Conservation (phyloP, 139 green algal species). For the Deuterostichococcus epilithicus region DNA sequence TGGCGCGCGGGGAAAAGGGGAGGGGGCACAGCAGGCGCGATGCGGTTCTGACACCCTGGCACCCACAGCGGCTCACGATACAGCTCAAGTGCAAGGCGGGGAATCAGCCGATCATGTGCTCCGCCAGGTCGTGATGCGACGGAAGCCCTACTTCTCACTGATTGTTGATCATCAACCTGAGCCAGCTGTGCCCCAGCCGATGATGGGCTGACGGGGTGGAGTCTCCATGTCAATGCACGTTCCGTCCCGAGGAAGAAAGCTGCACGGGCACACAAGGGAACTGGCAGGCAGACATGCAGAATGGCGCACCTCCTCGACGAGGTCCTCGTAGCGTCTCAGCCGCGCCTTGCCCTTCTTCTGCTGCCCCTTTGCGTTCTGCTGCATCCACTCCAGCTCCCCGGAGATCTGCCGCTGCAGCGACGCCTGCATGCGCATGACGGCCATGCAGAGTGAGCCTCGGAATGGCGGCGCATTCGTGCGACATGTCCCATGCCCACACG, state of each 20-base stretch:
- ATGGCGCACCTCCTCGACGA: conserved; percentile 39
- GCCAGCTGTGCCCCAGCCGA: conserved; percentile 30
- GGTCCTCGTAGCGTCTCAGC: conserved; percentile 67
- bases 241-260: too few species aligned
- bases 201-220: conserved; percentile 23
- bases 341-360: conserved; percentile 80
- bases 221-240: conserved; percentile 1
- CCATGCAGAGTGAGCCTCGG: not conserved
- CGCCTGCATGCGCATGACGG: conserved; percentile 36
- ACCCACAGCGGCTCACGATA: too few species aligned
- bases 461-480: not conserved
- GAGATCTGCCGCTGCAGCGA: conserved; percentile 44
- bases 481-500: not conserved
- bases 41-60: too few species aligned
- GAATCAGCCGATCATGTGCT: too few species aligned
- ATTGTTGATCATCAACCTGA: too few species aligned
- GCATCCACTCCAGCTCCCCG: conserved; percentile 66
- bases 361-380: conserved; percentile 68
- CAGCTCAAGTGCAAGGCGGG: too few species aligned
- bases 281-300: not conserved
- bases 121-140: too few species aligned
- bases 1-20: too few species aligned
- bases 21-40: too few species aligned
- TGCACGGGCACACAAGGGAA: too few species aligned
- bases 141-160: too few species aligned